A percentile compares a stretch with the other conserved stretches of the same genome.
Conservation (phyloP, 345 rosid genomes). For the Raphanus sativus region DNA sequence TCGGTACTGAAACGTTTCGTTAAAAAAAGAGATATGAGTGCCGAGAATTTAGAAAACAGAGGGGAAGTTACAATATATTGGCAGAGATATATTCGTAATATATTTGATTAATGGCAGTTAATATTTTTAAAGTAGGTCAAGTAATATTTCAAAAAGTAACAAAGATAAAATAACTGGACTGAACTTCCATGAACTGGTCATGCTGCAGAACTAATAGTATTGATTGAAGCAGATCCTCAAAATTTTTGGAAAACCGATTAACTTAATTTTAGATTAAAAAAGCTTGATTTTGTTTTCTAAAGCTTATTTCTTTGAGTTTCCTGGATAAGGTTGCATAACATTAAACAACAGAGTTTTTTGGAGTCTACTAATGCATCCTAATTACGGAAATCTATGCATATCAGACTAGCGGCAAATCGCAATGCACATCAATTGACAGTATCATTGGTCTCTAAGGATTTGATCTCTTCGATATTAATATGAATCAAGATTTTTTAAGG, state of each 20-base stretch:
- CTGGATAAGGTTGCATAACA: neutral
- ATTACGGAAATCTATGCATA: neutral
- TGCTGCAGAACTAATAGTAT: too few species aligned
- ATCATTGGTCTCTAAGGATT: neutral
- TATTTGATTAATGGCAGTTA: too few species aligned
- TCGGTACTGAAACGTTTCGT: too few species aligned
- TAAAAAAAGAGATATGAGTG: too few species aligned
- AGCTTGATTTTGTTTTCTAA: neutral
- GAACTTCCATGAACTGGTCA: too few species aligned
- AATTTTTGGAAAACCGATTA: neutral
- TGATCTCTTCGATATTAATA: neutral
- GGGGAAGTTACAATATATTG: too few species aligned
- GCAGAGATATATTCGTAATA: too few species aligned
- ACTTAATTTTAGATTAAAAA: neutral
- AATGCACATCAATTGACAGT: neutral
- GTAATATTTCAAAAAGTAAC: too few species aligned
- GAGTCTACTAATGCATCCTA: neutral
- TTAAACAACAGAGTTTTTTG: neutral
- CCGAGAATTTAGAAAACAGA: too few species aligned
- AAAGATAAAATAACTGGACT: too few species aligned
- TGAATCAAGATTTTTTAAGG: neutral
- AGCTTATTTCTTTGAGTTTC: neutral
- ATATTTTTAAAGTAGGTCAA: too few species aligned
- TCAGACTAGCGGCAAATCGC: neutral
- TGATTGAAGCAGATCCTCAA: neutral